Conservation (phyloP, 768 basidiomycete species). For the Lepiota subincarnata region DNA sequence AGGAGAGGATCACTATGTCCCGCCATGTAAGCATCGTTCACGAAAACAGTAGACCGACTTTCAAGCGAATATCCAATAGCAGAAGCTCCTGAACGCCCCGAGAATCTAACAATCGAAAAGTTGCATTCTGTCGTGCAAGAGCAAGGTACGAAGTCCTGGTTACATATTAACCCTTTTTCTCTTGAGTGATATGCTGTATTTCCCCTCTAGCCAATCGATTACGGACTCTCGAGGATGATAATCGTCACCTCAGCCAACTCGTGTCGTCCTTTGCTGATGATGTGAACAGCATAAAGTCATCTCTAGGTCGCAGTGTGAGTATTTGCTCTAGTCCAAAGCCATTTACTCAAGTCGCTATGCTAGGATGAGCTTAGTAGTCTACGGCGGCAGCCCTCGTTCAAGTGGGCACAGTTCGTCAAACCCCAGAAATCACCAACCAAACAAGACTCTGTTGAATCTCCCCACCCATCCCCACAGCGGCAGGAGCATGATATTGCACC, state of each 20-base stretch:
- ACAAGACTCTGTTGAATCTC: constrained; percentile 62
- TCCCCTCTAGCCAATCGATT: constrained; percentile 58
- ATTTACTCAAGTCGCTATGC: constrained; percentile 11
- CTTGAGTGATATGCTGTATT: neutral
- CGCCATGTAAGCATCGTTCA: constrained; percentile 62
- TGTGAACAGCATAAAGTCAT: constrained; percentile 39
- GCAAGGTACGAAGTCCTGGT: constrained; percentile 50
- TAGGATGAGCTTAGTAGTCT: constrained; percentile 45
- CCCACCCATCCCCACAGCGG: constrained; percentile 75
- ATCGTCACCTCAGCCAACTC: constrained; percentile 59
- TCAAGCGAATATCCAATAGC: constrained; percentile 21
- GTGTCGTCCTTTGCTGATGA: constrained; percentile 68
- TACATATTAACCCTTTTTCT: constrained; percentile 5
- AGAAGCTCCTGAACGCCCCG: constrained; percentile 26
- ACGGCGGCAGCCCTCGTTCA: constrained; percentile 76
- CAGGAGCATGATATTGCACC: constrained; percentile 63
- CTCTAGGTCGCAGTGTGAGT: constrained; percentile 38
- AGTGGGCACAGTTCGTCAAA: constrained; percentile 82
- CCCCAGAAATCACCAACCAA: constrained; percentile 80
- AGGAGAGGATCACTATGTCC: constrained; percentile 81
- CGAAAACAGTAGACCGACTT: neutral
- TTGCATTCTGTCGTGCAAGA: constrained; percentile 65
- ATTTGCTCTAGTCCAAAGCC: constrained; percentile 4
- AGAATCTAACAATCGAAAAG: constrained; percentile 57
- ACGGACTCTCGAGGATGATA: constrained; percentile 70